Conservation (phyloP, 495 filamentous ascomycete genomes). For the Hypoxylon subgilvum region DNA sequence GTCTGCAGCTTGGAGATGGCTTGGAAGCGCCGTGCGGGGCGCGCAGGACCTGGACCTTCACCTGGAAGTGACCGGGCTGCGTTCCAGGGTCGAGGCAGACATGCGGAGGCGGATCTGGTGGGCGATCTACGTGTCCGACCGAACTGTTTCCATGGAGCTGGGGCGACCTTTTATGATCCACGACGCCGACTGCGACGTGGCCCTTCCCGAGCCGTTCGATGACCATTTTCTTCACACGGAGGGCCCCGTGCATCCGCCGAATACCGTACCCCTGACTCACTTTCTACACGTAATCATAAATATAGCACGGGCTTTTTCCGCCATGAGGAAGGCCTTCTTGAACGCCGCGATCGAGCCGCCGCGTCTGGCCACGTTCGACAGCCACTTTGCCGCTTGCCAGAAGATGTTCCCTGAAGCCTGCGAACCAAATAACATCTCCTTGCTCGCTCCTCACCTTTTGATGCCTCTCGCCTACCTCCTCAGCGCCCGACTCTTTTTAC, state of each 20-base stretch:
- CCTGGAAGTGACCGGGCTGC: constrained; percentile 60
- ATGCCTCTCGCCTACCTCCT: constrained; percentile 78
- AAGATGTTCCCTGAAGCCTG: constrained; percentile 74
- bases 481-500: constrained; percentile 80
- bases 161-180: constrained; percentile 85
- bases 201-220: constrained; percentile 78
- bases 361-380: constrained; percentile 79
- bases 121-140: constrained; percentile 90
- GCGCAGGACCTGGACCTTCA: constrained; percentile 90
- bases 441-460: constrained; percentile 75
- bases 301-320: constrained; percentile 80
- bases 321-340: constrained; percentile 75
- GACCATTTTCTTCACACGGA: constrained; percentile 77
- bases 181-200: constrained; percentile 86
- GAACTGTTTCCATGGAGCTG: constrained; percentile 79
- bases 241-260: constrained; percentile 58
- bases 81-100: constrained; percentile 72
- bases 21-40: constrained; percentile 81
- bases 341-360: constrained; percentile 67
- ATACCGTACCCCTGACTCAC: constrained; percentile 60
- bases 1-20: constrained; percentile 88
- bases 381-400: constrained; percentile 77
- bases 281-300: constrained; percentile 80
- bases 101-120: constrained; percentile 93
- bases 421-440: constrained; percentile 65